Evolutionary conservation across 192 early-diverging fungal genomes (phyloP).

Genomic region (Entrophospora sp.): DNA sequence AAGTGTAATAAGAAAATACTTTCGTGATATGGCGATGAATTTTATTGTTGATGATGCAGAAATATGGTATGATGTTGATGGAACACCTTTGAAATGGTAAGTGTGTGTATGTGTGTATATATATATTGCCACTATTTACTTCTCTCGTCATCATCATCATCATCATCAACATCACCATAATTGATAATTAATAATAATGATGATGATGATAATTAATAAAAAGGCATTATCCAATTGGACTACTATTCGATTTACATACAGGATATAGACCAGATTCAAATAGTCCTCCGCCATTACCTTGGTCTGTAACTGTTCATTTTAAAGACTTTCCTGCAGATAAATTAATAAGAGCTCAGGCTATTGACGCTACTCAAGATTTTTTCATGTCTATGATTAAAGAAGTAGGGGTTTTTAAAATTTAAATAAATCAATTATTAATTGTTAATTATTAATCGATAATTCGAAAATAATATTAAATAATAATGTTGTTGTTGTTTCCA

Average conservation of each 20-base stretch:
- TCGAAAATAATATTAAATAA: constrained; percentile 15
- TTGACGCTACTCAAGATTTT: constrained; percentile 57
- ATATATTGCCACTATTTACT: too few species aligned
- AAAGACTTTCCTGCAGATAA: constrained; percentile 60
- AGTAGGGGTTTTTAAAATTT: constrained; percentile 25
- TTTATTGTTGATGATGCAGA: constrained; percentile 41
- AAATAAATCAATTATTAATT: too few species aligned
- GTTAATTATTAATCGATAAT: constrained; percentile 58
- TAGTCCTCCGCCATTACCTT: constrained; percentile 48
- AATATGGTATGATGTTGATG: constrained; percentile 67
- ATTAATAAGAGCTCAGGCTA: constrained; percentile 48
- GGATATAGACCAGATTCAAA: constrained; percentile 24
- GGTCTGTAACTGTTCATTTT: constrained; percentile 72
- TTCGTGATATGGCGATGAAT: constrained; percentile 33
- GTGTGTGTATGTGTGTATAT: too few species aligned
- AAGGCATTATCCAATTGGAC: constrained; percentile 83
- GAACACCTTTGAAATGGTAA: constrained; percentile 70
- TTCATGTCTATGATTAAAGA: constrained; percentile 89
- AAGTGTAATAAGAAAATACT: constrained; percentile 39
- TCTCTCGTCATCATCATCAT: too few species aligned
- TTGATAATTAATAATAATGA: background rate
- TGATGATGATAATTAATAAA: background rate
- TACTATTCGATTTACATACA: constrained; percentile 65
- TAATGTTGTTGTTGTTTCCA: constrained; percentile 52
- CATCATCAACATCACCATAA: too few species aligned